Evolutionary conservation across 495 filamentous ascomycete genomes (phyloP).

Genomic region (Opeltia flavorubescens): DNA sequence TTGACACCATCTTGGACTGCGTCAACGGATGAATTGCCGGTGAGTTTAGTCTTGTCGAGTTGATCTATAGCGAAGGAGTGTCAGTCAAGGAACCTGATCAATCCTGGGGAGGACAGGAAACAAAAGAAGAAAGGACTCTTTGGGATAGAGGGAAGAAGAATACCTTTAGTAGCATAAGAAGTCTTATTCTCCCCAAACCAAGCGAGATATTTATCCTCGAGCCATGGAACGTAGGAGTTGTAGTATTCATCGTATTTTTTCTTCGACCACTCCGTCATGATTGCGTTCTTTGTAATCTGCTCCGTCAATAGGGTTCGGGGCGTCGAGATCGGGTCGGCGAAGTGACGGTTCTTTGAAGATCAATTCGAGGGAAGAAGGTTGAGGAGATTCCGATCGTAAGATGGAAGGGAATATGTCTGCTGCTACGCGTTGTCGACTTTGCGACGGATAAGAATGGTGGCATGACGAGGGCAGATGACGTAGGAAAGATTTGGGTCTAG

Average conservation of each 20-base stretch:
- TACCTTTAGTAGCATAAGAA: constrained; percentile 44
- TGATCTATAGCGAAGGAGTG: constrained; percentile 30
- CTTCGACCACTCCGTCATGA: constrained; percentile 34
- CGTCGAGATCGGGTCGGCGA: constrained; percentile 88
- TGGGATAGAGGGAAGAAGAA: background rate
- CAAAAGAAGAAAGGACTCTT: background rate
- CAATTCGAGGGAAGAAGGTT: no score
- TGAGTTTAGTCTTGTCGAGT: constrained; percentile 45
- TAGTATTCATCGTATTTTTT: constrained; percentile 47
- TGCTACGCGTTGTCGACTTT: no score
- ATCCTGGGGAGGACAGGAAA: background rate
- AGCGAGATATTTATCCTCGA: constrained; percentile 47
- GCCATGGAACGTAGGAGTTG: constrained; percentile 52
- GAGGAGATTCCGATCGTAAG: no score
- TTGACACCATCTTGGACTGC: constrained; percentile 43
- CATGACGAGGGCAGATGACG: no score
- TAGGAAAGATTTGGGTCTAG: no score
- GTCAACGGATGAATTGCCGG: constrained; percentile 40
- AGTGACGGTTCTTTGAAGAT: no score
- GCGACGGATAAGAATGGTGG: no score
- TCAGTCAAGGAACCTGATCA: no score
- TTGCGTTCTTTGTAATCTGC: constrained; percentile 63
- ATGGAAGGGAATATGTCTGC: no score
- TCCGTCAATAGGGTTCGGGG: constrained; percentile 96
- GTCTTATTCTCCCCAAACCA: constrained; percentile 57